Conservation (phyloP, 805 yeast genomes). For the Lipomyces orientalis region DNA sequence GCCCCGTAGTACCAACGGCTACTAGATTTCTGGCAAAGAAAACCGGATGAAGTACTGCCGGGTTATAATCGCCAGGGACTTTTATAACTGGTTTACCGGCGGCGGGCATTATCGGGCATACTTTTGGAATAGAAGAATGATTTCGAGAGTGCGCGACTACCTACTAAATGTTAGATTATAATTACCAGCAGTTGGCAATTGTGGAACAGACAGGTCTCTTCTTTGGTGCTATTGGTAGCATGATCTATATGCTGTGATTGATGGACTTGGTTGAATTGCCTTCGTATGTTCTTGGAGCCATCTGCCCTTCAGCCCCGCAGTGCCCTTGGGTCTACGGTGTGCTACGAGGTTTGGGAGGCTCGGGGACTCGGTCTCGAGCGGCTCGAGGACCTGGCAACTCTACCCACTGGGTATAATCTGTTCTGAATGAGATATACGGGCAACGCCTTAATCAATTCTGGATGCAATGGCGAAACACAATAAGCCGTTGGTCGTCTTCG, state of each 20-base stretch:
- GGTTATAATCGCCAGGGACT: neutral
- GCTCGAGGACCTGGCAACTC: neutral
- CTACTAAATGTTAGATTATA: neutral
- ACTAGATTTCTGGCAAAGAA: constrained; percentile 27
- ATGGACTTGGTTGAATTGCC: neutral
- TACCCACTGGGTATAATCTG: neutral
- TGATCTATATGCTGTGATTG: neutral
- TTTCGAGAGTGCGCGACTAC: neutral
- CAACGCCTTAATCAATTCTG: neutral
- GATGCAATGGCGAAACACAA: constrained; percentile 16
- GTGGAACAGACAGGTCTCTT: constrained; percentile 15
- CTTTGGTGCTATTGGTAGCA: constrained; percentile 19
- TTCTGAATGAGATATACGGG: neutral
- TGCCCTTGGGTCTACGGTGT: no score
- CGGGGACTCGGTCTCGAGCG: no score
- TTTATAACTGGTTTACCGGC: neutral
- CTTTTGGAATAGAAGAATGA: neutral
- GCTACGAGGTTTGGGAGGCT: no score
- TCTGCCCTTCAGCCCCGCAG: neutral
- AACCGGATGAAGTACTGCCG: constrained; percentile 33
- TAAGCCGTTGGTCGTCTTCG: constrained; percentile 31
- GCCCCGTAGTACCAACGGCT: neutral
- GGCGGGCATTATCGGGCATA: neutral
- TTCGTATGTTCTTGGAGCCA: neutral
- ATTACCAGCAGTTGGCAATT: neutral